These are phyloP conservation scores for Cicer chorassanicum DNA, from an alignment of 306 rosid species.

Conservation along the genomic window DNA sequence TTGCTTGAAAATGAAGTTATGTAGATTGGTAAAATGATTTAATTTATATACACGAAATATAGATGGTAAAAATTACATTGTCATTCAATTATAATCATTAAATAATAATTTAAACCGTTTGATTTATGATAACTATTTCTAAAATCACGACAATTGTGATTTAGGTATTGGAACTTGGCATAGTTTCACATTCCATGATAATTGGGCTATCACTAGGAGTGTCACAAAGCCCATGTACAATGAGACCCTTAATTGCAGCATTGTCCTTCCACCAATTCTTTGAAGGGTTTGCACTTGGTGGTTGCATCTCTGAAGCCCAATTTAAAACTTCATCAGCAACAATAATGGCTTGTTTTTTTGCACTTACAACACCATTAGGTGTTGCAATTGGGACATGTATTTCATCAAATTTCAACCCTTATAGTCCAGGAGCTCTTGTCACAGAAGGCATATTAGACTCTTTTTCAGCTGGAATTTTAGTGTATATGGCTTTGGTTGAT, in stretches of 20 bases:
- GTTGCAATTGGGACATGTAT: slow-evolving; percentile 67
- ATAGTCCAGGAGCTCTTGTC: slow-evolving; percentile 74
- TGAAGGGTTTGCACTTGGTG: slow-evolving; percentile 98
- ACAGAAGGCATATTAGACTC: slow-evolving; percentile 85
- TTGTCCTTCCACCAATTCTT: slow-evolving; percentile 92
- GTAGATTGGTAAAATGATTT: too few relatives aligned
- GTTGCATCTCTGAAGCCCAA: slow-evolving; percentile 92
- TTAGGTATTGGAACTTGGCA: slow-evolving; percentile 89
- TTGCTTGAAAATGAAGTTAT: not conserved
- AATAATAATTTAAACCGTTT: too few relatives aligned
- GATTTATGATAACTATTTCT: too few relatives aligned
- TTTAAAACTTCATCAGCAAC: slow-evolving; percentile 64
- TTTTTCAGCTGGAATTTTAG: slow-evolving; percentile 81
- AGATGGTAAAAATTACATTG: too few relatives aligned
- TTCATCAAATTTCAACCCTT: slow-evolving; percentile 67
- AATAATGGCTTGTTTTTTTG: slow-evolving; percentile 81
- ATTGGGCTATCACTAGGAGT: slow-evolving; percentile 92
- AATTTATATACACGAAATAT: too few relatives aligned
- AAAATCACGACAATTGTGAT: too few relatives aligned
- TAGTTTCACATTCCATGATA: slow-evolving; percentile 91
- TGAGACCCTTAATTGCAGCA: slow-evolving; percentile 83
- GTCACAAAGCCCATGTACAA: slow-evolving; percentile 88
- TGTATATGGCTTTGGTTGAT: slow-evolving; percentile 94
- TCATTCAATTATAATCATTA: too few relatives aligned
- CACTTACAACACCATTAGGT: slow-evolving; percentile 77